Evolutionary conservation across 106 monocot species (phyloP).

Genomic region (Dioscorea alata): DNA sequence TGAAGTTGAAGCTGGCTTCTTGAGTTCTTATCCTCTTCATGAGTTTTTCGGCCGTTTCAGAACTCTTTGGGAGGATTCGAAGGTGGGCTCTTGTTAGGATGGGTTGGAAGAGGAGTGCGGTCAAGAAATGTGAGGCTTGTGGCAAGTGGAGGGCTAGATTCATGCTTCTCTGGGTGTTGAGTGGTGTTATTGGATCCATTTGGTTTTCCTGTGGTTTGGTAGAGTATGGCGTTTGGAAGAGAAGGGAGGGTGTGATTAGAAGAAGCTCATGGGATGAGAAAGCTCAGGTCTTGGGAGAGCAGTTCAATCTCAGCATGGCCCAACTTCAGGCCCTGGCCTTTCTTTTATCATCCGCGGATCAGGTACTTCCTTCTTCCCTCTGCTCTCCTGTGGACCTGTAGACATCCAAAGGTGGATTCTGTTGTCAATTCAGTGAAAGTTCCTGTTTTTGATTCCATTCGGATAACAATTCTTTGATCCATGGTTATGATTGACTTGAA

Average conservation of each 20-base stretch:
- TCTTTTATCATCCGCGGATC: constrained; percentile 30
- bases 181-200: constrained; percentile 24
- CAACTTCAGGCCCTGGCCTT: constrained; percentile 34
- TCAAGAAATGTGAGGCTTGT: constrained; percentile 23
- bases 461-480: not conserved
- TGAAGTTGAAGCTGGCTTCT: not conserved
- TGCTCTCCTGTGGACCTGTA: too few species aligned
- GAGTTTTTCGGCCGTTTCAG: not conserved
- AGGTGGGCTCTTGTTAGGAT: constrained; percentile 23
- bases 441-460: not conserved
- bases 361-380: constrained; percentile 22
- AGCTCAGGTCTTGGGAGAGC: constrained; percentile 11
- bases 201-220: constrained; percentile 22
- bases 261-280: constrained; percentile 18
- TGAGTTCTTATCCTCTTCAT: constrained; percentile 1
- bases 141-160: constrained; percentile 20
- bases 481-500: not conserved
- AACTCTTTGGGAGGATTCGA: constrained; percentile 11
- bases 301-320: constrained; percentile 34
- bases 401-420: too few species aligned
- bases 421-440: too few species aligned
- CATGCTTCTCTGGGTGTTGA: constrained; percentile 22
- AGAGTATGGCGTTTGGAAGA: constrained; percentile 8
- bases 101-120: constrained; percentile 10
- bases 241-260: constrained; percentile 7